Evolutionary conservation across 495 filamentous ascomycete genomes (phyloP).

Genomic region (Evernia prunastri): DNA sequence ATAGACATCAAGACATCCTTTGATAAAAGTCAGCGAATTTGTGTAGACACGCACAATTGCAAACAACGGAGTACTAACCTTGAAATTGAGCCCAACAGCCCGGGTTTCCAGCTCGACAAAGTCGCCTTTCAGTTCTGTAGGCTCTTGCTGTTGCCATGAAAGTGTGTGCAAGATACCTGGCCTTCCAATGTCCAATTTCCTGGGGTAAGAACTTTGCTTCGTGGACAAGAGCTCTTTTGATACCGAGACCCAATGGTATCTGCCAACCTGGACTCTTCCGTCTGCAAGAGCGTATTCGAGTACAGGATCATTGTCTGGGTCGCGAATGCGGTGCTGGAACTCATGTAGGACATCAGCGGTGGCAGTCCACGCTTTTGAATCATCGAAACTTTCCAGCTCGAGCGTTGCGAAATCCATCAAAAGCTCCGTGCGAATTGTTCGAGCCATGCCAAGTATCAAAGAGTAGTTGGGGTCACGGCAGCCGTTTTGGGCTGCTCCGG

Average conservation of each 20-base stretch:
- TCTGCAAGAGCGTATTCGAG: constrained; percentile 7
- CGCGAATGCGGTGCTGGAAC: constrained; percentile 4
- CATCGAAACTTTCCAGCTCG: constrained; percentile 34
- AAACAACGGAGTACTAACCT: constrained; percentile 30
- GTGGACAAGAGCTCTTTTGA: constrained; percentile 1
- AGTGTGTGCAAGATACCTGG: constrained; percentile 30
- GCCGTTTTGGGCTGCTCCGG: constrained; percentile 29
- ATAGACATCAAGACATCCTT: constrained; percentile 37
- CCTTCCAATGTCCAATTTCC: constrained; percentile 22
- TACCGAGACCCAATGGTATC: constrained; percentile 15
- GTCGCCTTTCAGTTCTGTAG: constrained; percentile 34
- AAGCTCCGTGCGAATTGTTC: constrained; percentile 39
- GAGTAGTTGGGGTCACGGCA: constrained; percentile 37
- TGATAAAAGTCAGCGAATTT: constrained; percentile 18
- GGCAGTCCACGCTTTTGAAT: not conserved
- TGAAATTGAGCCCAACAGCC: constrained; percentile 40
- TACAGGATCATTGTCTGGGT: constrained; percentile 4
- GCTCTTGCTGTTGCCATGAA: constrained; percentile 24
- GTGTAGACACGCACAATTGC: constrained; percentile 28
- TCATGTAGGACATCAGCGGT: constrained; percentile 7
- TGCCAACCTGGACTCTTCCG: constrained; percentile 13
- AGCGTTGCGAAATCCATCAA: constrained; percentile 35
- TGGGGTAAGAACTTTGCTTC: constrained; percentile 1
- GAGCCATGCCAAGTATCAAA: constrained; percentile 35
- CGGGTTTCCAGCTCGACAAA: constrained; percentile 30